phyloP scores from a whole-genome alignment of 2,329 filamentous ascomycete species.

The Alternaria sp. region DNA sequence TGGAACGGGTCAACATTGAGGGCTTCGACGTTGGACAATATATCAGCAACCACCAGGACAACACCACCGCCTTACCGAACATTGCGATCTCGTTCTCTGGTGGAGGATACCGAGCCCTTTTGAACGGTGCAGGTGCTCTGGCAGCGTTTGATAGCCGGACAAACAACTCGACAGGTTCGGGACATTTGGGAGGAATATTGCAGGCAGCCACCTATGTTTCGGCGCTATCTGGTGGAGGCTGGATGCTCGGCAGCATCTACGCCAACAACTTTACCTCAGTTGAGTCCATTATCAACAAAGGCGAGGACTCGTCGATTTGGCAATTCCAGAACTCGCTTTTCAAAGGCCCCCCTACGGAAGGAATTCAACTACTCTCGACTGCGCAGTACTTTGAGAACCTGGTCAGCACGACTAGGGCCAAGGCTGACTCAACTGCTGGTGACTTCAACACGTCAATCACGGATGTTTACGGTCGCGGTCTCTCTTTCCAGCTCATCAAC shows the following conservation, averaged over 20 bases:
- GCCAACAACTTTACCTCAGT: constrained; percentile 80
- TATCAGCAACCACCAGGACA: constrained; percentile 66
- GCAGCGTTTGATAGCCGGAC: constrained; percentile 82
- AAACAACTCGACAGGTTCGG: constrained; percentile 64
- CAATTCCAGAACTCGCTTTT: constrained; percentile 70
- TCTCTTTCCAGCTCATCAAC: constrained; percentile 87
- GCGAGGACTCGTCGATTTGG: constrained; percentile 63
- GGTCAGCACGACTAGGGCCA: constrained; percentile 64
- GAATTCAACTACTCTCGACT: constrained; percentile 63
- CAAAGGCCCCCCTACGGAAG: constrained; percentile 61
- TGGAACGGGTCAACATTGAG: constrained; percentile 75
- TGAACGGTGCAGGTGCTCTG: constrained; percentile 82
- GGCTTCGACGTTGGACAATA: constrained; percentile 80
- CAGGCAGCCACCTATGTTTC: constrained; percentile 83
- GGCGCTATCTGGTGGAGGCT: constrained; percentile 82
- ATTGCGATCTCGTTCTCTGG: constrained; percentile 82
- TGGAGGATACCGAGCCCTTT: constrained; percentile 85
- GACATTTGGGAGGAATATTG: constrained; percentile 80
- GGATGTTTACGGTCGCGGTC: constrained; percentile 85
- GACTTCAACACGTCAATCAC: constrained; percentile 74
- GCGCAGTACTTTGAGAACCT: constrained; percentile 71
- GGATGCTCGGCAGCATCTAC: constrained; percentile 83
- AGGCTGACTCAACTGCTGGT: constrained; percentile 68
- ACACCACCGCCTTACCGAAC: constrained; percentile 67
- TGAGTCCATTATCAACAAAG: constrained; percentile 60